phyloP scores from a whole-genome alignment of 1,284 basidiomycete species.

The Agaricales sp. region DNA sequence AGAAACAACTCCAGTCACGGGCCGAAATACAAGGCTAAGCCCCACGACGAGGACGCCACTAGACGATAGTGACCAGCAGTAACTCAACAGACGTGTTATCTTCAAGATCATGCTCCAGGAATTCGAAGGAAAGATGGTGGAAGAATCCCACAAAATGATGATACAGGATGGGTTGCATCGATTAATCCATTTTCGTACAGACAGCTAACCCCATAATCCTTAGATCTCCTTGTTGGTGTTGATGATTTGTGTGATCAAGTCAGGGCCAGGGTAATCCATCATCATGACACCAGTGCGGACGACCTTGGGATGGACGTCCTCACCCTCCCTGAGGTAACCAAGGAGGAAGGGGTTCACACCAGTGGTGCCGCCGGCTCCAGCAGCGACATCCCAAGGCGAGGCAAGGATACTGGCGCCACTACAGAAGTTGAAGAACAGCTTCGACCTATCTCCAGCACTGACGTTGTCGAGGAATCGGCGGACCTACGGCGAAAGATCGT shows the following conservation, averaged over 20 bases:
- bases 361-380: neutral
- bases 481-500: neutral
- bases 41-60: no score
- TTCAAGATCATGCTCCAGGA: no score
- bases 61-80: no score
- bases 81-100: no score
- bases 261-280: neutral
- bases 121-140: no score
- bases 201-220: no score
- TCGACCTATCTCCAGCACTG: neutral
- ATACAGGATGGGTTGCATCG: no score
- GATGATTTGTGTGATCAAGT: neutral
- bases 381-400: neutral
- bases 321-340: neutral
- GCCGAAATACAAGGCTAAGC: no score
- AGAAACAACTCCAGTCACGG: no score
- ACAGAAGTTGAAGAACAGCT: neutral
- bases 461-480: neutral
- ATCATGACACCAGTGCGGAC: neutral
- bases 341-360: conserved; percentile 2
- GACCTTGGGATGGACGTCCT: neutral
- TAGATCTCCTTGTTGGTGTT: neutral
- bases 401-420: neutral
- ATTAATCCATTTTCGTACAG: no score
- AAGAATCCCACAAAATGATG: no score